These are phyloP conservation scores for Diaporthe sp. DNA, from an alignment of 2,329 filamentous ascomycete genomes.

Conservation along the genomic window DNA sequence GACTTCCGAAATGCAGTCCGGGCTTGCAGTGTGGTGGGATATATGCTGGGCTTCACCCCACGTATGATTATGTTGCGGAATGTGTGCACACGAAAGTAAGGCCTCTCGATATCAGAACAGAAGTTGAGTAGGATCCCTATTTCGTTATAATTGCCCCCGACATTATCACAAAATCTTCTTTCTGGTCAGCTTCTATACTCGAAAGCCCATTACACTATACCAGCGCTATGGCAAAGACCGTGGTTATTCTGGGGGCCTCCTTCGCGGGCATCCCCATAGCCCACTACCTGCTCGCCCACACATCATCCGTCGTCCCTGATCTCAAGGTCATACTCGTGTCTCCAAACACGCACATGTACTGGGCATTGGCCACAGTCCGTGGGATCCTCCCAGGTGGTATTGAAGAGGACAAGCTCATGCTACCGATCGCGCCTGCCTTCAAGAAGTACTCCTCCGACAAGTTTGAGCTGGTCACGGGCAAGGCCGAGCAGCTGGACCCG, in stretches of 20 bases:
- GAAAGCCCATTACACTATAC: not conserved
- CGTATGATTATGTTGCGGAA: not conserved
- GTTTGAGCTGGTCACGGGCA: conserved; percentile 67
- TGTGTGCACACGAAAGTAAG: not conserved
- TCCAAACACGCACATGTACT: conserved; percentile 64
- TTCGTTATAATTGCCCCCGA: not conserved
- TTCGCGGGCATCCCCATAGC: conserved; percentile 61
- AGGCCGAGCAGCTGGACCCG: conserved; percentile 60
- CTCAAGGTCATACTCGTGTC: conserved; percentile 61
- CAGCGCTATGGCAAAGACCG: conserved; percentile 46
- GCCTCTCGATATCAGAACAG: not conserved
- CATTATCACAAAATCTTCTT: not conserved
- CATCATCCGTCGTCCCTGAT: conserved; percentile 54
- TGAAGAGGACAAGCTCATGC: conserved; percentile 63
- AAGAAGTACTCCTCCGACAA: conserved; percentile 59
- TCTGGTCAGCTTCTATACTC: not conserved
- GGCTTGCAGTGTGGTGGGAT: not conserved
- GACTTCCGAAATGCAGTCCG: not conserved
- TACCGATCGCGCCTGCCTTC: conserved; percentile 64
- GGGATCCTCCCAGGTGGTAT: conserved; percentile 62
- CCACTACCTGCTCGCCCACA: conserved; percentile 64
- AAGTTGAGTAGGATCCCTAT: not conserved
- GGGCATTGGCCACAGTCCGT: conserved; percentile 63
- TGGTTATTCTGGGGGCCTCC: conserved; percentile 66
- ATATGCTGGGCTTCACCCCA: conserved; percentile 22